A percentile compares a stretch with the other conserved stretches of the same genome.
phyloP scores from a whole-genome alignment of 2,329 filamentous ascomycete genomes.

The Dothistroma pini region DNA sequence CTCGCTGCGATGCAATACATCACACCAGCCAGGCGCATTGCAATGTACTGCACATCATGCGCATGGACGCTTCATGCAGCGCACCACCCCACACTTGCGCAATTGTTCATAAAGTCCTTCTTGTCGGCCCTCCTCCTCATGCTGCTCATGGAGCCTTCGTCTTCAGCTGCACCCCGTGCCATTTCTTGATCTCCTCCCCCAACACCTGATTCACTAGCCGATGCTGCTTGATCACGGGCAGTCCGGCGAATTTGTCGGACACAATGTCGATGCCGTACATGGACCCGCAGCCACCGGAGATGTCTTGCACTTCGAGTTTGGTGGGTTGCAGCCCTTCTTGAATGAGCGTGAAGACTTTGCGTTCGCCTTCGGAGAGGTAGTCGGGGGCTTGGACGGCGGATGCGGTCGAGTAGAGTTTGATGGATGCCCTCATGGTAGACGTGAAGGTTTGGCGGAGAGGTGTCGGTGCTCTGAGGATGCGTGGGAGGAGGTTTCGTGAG shows the following conservation, averaged over 20 bases:
- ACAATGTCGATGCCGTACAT: conserved; percentile 84
- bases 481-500: neutral
- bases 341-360: conserved; percentile 47
- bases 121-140: neutral
- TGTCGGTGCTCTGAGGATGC: neutral
- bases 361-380: conserved; percentile 46
- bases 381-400: conserved; percentile 40
- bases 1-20: neutral
- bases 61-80: neutral
- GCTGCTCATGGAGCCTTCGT: conserved; percentile 53
- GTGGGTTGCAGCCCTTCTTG: conserved; percentile 41
- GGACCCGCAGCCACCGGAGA: conserved; percentile 78
- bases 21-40: neutral
- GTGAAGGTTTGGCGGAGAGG: neutral
- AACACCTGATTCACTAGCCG: conserved; percentile 72
- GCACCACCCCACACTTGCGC: neutral
- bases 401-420: conserved; percentile 4
- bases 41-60: neutral
- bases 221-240: conserved; percentile 75
- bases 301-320: conserved; percentile 62
- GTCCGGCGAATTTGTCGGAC: conserved; percentile 66
- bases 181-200: conserved; percentile 70
- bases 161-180: conserved; percentile 79
- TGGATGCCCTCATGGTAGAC: neutral
- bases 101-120: neutral